Conservation (phyloP, 371 early-diverging fungal species). For the Haplosporangium sp. region DNA sequence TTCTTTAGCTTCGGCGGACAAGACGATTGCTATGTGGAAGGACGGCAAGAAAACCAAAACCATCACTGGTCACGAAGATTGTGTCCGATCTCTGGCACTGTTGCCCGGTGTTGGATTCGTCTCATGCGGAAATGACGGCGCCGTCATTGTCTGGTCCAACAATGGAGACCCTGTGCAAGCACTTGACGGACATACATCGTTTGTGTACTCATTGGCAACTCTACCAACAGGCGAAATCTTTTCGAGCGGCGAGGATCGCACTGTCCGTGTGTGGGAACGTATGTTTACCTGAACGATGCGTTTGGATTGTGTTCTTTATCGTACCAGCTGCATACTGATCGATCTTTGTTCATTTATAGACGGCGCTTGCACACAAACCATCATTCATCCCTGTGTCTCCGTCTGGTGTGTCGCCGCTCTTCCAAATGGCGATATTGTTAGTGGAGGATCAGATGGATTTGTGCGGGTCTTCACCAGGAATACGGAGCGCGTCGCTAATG, state of each 20-base stretch:
- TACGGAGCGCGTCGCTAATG: slow-evolving; percentile 70
- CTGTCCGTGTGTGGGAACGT: slow-evolving; percentile 91
- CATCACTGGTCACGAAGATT: slow-evolving; percentile 90
- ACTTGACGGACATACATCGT: slow-evolving; percentile 91
- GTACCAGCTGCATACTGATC: background rate
- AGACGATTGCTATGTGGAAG: slow-evolving; percentile 89
- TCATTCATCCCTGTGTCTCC: slow-evolving; percentile 89
- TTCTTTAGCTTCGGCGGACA: slow-evolving; percentile 90
- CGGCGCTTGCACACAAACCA: slow-evolving; percentile 78
- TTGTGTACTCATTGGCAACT: slow-evolving; percentile 86
- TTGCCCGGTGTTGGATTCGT: slow-evolving; percentile 78
- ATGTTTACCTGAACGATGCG: slow-evolving; percentile 5
- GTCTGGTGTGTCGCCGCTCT: slow-evolving; percentile 90
- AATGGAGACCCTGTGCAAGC: slow-evolving; percentile 82
- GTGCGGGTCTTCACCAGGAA: slow-evolving; percentile 85
- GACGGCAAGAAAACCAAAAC: slow-evolving; percentile 76
- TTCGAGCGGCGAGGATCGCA: slow-evolving; percentile 94
- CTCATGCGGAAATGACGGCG: slow-evolving; percentile 92
- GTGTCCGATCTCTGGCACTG: slow-evolving; percentile 84
- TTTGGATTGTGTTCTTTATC: background rate
- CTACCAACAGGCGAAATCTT: slow-evolving; percentile 84
- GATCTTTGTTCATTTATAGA: slow-evolving; percentile 50
- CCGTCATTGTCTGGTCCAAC: slow-evolving; percentile 85
- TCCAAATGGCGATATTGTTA: slow-evolving; percentile 89
- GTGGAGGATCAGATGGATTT: slow-evolving; percentile 87